Conservation (phyloP, 352 stramenopile species). For the Thalassiosira mediterranea region DNA sequence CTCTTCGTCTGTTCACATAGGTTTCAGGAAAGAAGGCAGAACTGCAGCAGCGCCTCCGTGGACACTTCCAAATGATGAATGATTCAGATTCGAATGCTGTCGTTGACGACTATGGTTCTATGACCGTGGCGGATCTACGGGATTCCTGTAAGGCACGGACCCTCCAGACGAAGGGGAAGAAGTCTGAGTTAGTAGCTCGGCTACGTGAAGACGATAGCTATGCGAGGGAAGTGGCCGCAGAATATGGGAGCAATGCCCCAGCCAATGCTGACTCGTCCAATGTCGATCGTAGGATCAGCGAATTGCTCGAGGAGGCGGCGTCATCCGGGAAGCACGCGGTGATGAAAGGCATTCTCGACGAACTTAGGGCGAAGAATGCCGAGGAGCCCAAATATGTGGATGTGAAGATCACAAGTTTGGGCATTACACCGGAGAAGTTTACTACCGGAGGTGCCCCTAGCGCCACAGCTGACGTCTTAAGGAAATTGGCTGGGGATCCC, state of each 20-base stretch:
- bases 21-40: constrained; percentile 83
- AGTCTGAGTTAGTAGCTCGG: constrained; percentile 65
- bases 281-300: constrained; percentile 57
- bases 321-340: constrained; percentile 43
- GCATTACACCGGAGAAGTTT: constrained; percentile 91
- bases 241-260: constrained; percentile 29
- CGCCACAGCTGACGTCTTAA: constrained; percentile 92
- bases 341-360: constrained; percentile 62
- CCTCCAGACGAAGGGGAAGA: constrained; percentile 59
- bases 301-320: constrained; percentile 61
- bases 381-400: constrained; percentile 80
- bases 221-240: constrained; percentile 30
- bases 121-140: constrained; percentile 77
- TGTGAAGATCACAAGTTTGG: constrained; percentile 86
- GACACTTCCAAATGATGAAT: constrained; percentile 63
- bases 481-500: constrained; percentile 91
- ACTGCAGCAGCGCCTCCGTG: constrained; percentile 78
- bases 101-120: constrained; percentile 76
- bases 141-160: constrained; percentile 56
- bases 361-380: constrained; percentile 63
- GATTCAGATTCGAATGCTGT: constrained; percentile 3
- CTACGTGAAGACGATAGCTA: constrained; percentile 69
- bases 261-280: constrained; percentile 44
- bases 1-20: too few relatives aligned
- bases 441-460: constrained; percentile 91